A percentile compares a stretch with the other conserved stretches of the same genome.
Evolutionary conservation across 2,329 filamentous ascomycete species (phyloP).

Genomic region (Trichoderma lentiforme): DNA sequence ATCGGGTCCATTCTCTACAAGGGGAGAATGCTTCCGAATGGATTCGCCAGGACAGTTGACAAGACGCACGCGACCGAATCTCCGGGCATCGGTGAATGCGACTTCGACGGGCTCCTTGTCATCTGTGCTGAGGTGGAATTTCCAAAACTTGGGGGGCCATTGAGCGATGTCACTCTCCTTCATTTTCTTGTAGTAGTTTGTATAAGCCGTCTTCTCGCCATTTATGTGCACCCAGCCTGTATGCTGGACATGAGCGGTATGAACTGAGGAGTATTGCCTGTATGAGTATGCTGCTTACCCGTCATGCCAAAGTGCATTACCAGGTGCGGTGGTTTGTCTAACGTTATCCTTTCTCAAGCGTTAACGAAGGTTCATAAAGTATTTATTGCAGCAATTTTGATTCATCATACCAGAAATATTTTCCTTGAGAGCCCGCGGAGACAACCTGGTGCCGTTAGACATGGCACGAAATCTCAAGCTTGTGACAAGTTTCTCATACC

Average conservation of each 20-base stretch:
- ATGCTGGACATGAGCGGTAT: conserved; percentile 9
- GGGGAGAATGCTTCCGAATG: conserved; percentile 71
- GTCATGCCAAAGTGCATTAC: conserved; percentile 85
- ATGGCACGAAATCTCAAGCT: background rate
- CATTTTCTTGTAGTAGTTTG: conserved; percentile 74
- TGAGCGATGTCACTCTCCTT: conserved; percentile 54
- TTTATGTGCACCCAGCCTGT: conserved; percentile 83
- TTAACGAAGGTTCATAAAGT: background rate
- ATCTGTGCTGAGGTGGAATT: conserved; percentile 71
- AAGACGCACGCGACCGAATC: conserved; percentile 75
- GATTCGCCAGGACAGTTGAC: conserved; percentile 74
- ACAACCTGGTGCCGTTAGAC: conserved; percentile 40
- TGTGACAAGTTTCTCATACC: conserved; percentile 26
- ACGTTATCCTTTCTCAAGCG: conserved; percentile 33
- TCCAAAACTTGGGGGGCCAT: conserved; percentile 91
- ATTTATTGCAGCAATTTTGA: background rate
- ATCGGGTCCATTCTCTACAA: conserved; percentile 92
- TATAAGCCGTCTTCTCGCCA: conserved; percentile 73
- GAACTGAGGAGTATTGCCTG: background rate
- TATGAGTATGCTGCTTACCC: conserved; percentile 35
- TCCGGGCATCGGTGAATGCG: conserved; percentile 80
- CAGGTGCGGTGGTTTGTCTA: conserved; percentile 78
- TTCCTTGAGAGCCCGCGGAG: conserved; percentile 79
- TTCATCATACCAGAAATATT: conserved; percentile 78
- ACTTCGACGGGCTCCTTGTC: conserved; percentile 54